Base-by-base conservation (phyloP, 768 basidiomycete genomes). In the Lanmaoa pseudosensibilis region DNA sequence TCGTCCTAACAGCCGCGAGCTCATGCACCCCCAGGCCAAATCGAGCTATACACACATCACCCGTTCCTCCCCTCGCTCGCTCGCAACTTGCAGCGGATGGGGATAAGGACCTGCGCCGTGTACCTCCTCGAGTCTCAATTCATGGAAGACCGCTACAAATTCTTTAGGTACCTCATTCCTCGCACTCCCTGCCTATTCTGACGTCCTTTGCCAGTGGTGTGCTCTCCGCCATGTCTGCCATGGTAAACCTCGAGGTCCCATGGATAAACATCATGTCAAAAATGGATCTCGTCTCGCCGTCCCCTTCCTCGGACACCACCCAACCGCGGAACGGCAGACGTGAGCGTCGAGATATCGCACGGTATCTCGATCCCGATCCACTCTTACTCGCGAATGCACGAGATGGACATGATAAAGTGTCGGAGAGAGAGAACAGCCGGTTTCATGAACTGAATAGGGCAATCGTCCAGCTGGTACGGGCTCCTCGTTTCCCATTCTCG, bases 201-300 rank as follows among this genome's bases (percentile, higher is more conserved):
- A 65, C 50, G 46, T 62, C 46, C 40, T 25, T 32, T 50, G 11
- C 19, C 62, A 93, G 93, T 56, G 97, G 97, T 19, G 96, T 98
- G 9, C 80, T 99, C 54, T 92, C 91, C 41, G 97, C 97, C 30
- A 98, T 99, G 97, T 94, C 92, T 37, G 94, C 96, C 30, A 99
- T 99, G 97, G 91, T 98, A 36, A 94, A 94, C 65, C 82, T 99
- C 39, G 97, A 98, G 68, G 86, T 97, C 36, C 94, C 95, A 1
- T 95, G 94, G 89, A 87, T 99, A 58, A 98, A 98, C 65, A 75
- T 98, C 70, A 94, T 99, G 91, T 96, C 93, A 43, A 99, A 99
- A 74, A 98, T 99, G 97, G 97, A 99, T 72, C 82, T 99, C 44
- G 90, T 98, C 45, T 92, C 84, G 0, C 27, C 63, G 1, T 34